Conservation (phyloP, 257 asterid species). For the Linaria vulgaris region DNA sequence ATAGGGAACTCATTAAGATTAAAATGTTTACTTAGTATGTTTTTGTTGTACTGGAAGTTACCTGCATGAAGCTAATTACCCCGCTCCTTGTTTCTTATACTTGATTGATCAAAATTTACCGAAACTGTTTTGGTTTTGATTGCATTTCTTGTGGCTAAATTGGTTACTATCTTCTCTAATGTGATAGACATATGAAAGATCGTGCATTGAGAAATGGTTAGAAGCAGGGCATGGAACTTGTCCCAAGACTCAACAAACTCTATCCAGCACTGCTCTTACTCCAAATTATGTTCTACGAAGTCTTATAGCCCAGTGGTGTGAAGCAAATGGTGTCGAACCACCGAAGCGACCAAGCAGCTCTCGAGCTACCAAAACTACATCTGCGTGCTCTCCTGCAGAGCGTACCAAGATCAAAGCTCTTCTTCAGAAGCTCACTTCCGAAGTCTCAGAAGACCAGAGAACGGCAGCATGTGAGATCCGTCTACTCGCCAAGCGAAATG, state of each 20-base stretch:
- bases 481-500: conserved; percentile 90
- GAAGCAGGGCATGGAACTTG: conserved; percentile 84
- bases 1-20: conserved; percentile 6
- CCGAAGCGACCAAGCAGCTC: conserved; percentile 73
- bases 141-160: conserved; percentile 14
- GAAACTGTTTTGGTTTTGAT: conserved; percentile 11
- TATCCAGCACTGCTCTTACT: conserved; percentile 65
- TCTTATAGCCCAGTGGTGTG: conserved; percentile 97
- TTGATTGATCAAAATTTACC: conserved; percentile 3
- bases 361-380: conserved; percentile 40
- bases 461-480: conserved; percentile 95
- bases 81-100: conserved; percentile 9
- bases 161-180: conserved; percentile 16
- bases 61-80: not conserved
- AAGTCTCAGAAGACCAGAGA: conserved; percentile 78
- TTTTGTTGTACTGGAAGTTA: conserved; percentile 1
- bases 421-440: conserved; percentile 69
- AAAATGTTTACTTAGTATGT: not conserved
- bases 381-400: conserved; percentile 71
- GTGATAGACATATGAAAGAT: conserved; percentile 82
- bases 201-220: conserved; percentile 89
- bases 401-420: conserved; percentile 64
- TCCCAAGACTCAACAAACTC: conserved; percentile 92
- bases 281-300: conserved; percentile 96
- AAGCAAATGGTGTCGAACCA: conserved; percentile 77